Percentiles rank a stretch among this genome's conserved stretches.
Conservation (phyloP, 2,329 filamentous ascomycete species). For the Neurospora sp. region DNA sequence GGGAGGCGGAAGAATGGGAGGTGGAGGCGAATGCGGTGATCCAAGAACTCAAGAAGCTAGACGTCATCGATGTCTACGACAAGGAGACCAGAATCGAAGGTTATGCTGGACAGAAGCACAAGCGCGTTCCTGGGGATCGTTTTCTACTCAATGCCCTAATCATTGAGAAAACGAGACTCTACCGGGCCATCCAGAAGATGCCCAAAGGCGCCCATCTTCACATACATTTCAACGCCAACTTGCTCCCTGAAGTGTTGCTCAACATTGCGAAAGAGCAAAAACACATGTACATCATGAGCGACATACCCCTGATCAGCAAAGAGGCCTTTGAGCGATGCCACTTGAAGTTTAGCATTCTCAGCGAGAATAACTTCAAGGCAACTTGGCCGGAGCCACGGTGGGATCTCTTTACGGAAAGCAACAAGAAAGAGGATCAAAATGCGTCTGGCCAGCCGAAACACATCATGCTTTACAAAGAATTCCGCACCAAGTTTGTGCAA, state of each 20-base stretch:
- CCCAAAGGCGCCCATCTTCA: constrained; percentile 68
- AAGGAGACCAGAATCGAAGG: constrained; percentile 24
- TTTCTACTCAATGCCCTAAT: constrained; percentile 46
- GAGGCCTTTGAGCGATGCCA: constrained; percentile 44
- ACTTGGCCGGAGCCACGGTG: constrained; percentile 20
- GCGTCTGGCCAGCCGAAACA: constrained; percentile 19
- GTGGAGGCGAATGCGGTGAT: constrained; percentile 30
- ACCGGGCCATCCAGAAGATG: constrained; percentile 45
- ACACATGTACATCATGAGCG: constrained; percentile 62
- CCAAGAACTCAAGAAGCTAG: constrained; percentile 26
- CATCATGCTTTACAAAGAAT: constrained; percentile 34
- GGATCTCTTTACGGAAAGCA: constrained; percentile 34
- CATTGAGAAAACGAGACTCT: constrained; percentile 47
- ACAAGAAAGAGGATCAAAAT: background rate
- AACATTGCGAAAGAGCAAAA: constrained; percentile 42
- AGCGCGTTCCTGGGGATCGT: constrained; percentile 42
- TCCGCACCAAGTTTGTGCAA: constrained; percentile 13
- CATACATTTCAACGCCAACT: constrained; percentile 69
- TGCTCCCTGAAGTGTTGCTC: constrained; percentile 51
- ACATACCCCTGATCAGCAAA: constrained; percentile 34
- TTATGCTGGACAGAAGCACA: constrained; percentile 33
- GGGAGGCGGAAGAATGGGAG: constrained; percentile 22
- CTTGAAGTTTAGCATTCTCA: constrained; percentile 50
- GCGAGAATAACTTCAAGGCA: constrained; percentile 15
- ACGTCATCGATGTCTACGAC: constrained; percentile 28